A percentile compares a stretch with the other conserved stretches of the same genome.
These are phyloP conservation scores for Cyclotella cryptica DNA, from an alignment of 108 stramenopile species.

Conservation along the genomic window DNA sequence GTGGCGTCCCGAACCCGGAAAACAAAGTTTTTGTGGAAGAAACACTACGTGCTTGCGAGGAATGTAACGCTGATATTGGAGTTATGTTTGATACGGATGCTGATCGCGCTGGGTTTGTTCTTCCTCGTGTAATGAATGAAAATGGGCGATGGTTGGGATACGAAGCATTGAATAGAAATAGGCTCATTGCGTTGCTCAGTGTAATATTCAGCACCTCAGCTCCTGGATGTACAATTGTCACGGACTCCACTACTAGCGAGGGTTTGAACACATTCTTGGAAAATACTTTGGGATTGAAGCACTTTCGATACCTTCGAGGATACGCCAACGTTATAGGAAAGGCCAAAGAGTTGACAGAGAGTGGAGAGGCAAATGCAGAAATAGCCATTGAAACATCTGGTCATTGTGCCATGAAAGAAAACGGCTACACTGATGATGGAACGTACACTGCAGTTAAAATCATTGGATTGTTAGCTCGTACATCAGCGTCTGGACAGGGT, in stretches of 20 bases:
- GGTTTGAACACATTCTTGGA: constrained; percentile 72
- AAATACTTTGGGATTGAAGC: constrained; percentile 60
- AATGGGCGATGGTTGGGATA: constrained; percentile 39
- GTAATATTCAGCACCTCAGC: constrained; percentile 63
- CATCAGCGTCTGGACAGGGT: constrained; percentile 26
- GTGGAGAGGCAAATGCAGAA: constrained; percentile 67
- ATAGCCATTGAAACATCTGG: constrained; percentile 91
- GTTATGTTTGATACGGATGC: constrained; percentile 91
- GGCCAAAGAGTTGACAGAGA: constrained; percentile 72
- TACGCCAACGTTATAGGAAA: constrained; percentile 89
- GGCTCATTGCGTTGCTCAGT: constrained; percentile 82
- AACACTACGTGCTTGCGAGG: constrained; percentile 65
- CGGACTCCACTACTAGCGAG: constrained; percentile 81
- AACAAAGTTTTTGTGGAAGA: constrained; percentile 66
- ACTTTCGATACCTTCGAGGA: constrained; percentile 80
- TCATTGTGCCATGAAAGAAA: constrained; percentile 83
- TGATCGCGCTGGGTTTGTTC: constrained; percentile 85
- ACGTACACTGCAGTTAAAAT: constrained; percentile 88
- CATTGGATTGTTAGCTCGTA: constrained; percentile 61
- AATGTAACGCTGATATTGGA: constrained; percentile 75
- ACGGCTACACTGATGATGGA: constrained; percentile 87
- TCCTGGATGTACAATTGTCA: constrained; percentile 80
- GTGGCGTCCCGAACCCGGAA: constrained; percentile 90
- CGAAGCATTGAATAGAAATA: constrained; percentile 81
- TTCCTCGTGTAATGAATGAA: constrained; percentile 46